Base-by-base conservation (phyloP, 108 stramenopile species). In the Nitzschia sp. region DNA sequence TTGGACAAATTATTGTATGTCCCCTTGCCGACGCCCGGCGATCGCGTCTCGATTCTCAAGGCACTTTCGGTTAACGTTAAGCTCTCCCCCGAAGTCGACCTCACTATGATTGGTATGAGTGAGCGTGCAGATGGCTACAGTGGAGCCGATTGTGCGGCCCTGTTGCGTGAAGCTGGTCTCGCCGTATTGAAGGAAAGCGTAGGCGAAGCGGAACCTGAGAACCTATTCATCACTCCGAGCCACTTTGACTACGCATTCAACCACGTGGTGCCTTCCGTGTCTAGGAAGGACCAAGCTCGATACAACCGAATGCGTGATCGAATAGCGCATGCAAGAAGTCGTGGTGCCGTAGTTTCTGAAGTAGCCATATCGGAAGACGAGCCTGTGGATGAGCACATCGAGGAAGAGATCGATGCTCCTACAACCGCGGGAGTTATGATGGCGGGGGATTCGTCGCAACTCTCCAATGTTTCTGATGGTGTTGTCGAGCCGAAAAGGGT, bases 1-100 rank as follows among this genome's bases (percentile, higher is more conserved):
- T 71, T 98, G 57, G 98, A 98, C 63, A 96, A 94, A 55, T 81
- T 97, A 0, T 76, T 98, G 0, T 96, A 94, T 68, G 95, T 98
- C 18, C 92, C 96, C 6, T 82, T 97, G 19, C 97, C 96, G n/a
- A 85, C 90, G 30, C 88, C 91, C 1, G 72, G 82, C 27, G 95
- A 96, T 64, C 82, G 95, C 18, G 82, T 79, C 17, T 83, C 89
- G 29, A 98, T 98, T 56, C 77, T 98, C 51, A 72, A 75, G 54
- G 94, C 95, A 2, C 57, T 95, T 19, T 64, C 91, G 18, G 65
- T 66, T 29, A 84, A 78, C 28, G 78, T 90, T 29, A 77, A 77
- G 27, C 65, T 96, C 26, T 76, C 71, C 13, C 46, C 72, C 4
- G 90, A 93, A 30, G 90, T 94, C 1, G 80, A 93, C 67, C 69